A percentile compares a stretch with the other conserved stretches of the same genome.
phyloP scores from a whole-genome alignment of 768 basidiomycete genomes.

The Auricularia sp. region DNA sequence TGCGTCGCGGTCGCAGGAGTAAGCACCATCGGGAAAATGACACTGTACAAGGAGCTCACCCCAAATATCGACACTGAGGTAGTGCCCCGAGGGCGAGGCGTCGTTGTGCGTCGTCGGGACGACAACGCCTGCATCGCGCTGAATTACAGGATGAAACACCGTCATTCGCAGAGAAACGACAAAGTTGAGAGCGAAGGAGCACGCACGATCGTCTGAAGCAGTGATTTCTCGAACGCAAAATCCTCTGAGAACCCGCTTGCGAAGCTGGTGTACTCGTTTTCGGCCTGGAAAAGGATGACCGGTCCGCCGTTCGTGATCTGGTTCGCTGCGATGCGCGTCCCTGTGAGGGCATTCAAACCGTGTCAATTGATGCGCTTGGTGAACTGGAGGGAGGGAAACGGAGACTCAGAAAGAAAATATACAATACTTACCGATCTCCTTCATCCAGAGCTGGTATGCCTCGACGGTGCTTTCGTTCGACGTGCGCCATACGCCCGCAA shows the following conservation, averaged over 20 bases:
- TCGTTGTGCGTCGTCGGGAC: slow-evolving; percentile 21
- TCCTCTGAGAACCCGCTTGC: not conserved
- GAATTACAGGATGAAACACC: not conserved
- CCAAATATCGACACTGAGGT: slow-evolving; percentile 11
- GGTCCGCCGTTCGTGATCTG: slow-evolving; percentile 54
- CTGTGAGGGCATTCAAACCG: not conserved
- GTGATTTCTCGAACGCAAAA: not conserved
- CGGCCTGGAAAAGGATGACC: slow-evolving; percentile 37
- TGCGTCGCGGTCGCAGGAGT: not conserved
- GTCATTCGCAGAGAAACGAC: too few relatives aligned
- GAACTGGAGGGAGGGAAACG: too few relatives aligned
- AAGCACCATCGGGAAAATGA: slow-evolving; percentile 3
- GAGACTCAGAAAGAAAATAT: too few relatives aligned
- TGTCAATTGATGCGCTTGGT: too few relatives aligned
- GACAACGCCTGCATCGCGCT: slow-evolving; percentile 10
- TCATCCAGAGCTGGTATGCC: slow-evolving; percentile 15
- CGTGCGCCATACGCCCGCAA: slow-evolving; percentile 12
- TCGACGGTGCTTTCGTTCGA: slow-evolving; percentile 14
- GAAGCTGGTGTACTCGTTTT: slow-evolving; percentile 38
- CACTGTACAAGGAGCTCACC: slow-evolving; percentile 15
- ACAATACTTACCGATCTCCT: not conserved
- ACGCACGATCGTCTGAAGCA: slow-evolving; percentile 6
- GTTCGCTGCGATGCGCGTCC: slow-evolving; percentile 35
- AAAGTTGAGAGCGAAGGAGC: not conserved
- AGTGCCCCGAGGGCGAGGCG: slow-evolving; percentile 13